These are phyloP conservation scores for Taphrina confusa DNA, from an alignment of 1,139 yeast species.

Conservation along the genomic window DNA sequence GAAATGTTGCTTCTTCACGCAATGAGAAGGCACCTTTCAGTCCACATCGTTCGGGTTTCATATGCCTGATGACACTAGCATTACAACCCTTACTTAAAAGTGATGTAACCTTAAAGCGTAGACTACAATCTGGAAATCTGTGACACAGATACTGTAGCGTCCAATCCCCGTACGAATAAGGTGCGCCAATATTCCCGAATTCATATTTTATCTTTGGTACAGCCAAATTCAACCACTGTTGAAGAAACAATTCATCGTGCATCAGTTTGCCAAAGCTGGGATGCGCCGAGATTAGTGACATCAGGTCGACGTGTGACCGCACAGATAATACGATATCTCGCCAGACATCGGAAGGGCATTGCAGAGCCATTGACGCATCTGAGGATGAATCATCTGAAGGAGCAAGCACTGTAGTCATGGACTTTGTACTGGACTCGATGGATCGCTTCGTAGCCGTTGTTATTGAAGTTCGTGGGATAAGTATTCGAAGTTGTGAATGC, in stretches of 20 bases:
- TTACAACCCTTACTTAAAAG: slow-evolving; percentile 11
- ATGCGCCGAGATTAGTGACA: neutral
- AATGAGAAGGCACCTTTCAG: neutral
- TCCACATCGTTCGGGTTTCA: slow-evolving; percentile 6
- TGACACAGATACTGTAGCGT: neutral
- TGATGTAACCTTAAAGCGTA: slow-evolving; percentile 3
- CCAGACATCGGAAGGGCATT: slow-evolving; percentile 9
- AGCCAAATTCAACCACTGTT: slow-evolving; percentile 13
- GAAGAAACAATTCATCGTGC: neutral
- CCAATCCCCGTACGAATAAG: slow-evolving; percentile 12
- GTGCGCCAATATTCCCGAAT: slow-evolving; percentile 13
- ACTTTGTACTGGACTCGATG: no score
- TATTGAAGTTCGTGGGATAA: no score
- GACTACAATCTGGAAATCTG: neutral
- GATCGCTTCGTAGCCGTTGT: no score
- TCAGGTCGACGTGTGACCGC: neutral
- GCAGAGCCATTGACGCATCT: no score
- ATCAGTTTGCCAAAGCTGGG: slow-evolving; percentile 1
- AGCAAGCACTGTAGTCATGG: no score
- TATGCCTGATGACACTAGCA: neutral
- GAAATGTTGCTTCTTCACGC: slow-evolving; percentile 11
- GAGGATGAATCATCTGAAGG: no score
- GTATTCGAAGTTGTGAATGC: no score
- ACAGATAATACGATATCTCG: slow-evolving; percentile 3
- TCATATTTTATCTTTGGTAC: slow-evolving; percentile 9